Evolutionary conservation across 2,329 filamentous ascomycete species (phyloP).

Genomic region (Colletotrichum chlorophyti): DNA sequence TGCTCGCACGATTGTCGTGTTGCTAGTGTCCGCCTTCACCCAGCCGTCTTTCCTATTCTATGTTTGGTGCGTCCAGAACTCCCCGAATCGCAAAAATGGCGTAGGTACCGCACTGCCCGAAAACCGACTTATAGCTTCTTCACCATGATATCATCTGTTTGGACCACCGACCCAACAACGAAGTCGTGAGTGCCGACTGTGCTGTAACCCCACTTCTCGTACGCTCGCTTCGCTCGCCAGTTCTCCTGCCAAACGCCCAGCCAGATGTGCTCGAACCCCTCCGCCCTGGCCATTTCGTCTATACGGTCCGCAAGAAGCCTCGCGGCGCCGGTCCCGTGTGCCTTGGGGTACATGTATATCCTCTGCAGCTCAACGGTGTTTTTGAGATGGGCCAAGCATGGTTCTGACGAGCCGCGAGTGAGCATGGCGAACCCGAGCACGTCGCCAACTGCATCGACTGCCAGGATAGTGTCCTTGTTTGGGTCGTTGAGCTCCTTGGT

Average conservation of each 20-base stretch:
- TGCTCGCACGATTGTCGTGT: too few species aligned
- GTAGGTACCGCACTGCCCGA: too few species aligned
- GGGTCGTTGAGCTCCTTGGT: conserved; percentile 32
- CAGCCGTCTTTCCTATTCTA: too few species aligned
- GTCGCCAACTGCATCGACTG: conserved; percentile 14
- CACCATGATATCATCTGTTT: conserved; percentile 50
- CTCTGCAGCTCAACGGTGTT: conserved; percentile 48
- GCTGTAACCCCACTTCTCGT: conserved; percentile 48
- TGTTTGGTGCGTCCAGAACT: too few species aligned
- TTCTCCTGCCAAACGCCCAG: conserved; percentile 57
- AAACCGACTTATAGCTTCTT: conserved; percentile 39
- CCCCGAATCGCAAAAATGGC: too few species aligned
- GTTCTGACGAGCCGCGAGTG: conserved; percentile 43
- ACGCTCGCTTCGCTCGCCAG: conserved; percentile 42
- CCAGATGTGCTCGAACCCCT: conserved; percentile 49
- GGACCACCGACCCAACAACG: conserved; percentile 45
- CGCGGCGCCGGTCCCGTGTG: conserved; percentile 47
- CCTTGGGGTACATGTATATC: conserved; percentile 45
- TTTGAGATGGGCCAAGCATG: conserved; percentile 40
- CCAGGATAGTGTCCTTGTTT: conserved; percentile 36
- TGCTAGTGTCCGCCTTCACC: too few species aligned
- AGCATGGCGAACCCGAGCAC: conserved; percentile 50
- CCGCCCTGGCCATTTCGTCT: conserved; percentile 41
- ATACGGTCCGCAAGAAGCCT: conserved; percentile 37
- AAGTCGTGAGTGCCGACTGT: conserved; percentile 50